Conservation (phyloP, 2,329 filamentous ascomycete genomes). For the Chaetomium sp. region DNA sequence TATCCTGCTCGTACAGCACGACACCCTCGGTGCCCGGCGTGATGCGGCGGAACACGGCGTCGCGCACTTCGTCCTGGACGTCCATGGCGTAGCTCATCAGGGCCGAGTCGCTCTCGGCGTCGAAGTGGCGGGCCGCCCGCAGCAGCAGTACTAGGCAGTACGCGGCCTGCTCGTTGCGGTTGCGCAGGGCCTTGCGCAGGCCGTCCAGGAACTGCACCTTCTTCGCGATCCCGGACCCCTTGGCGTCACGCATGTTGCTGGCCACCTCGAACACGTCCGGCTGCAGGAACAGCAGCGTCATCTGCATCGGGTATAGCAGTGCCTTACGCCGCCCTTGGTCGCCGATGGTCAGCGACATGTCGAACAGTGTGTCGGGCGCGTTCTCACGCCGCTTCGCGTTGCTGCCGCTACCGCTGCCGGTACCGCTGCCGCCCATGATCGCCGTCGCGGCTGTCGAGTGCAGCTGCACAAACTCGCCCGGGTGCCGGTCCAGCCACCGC, state of each 20-base stretch:
- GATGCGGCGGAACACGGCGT: constrained; percentile 55
- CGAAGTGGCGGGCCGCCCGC: constrained; percentile 58
- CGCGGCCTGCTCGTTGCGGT: constrained; percentile 60
- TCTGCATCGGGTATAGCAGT: constrained; percentile 57
- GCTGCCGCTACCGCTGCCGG: constrained; percentile 26
- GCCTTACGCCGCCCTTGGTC: constrained; percentile 51
- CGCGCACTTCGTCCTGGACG: constrained; percentile 61
- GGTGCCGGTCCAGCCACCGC: constrained; percentile 60
- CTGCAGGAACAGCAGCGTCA: constrained; percentile 54
- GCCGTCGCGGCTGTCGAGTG: constrained; percentile 38
- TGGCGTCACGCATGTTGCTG: constrained; percentile 59
- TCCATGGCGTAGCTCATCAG: constrained; percentile 63
- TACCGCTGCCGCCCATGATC: too few relatives aligned
- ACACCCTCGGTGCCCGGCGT: constrained; percentile 40
- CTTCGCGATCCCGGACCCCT: constrained; percentile 56
- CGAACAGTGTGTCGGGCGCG: constrained; percentile 60
- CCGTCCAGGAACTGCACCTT: constrained; percentile 60
- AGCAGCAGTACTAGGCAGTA: constrained; percentile 59
- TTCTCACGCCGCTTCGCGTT: constrained; percentile 51
- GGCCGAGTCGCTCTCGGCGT: constrained; percentile 55
- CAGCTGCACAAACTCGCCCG: constrained; percentile 57
- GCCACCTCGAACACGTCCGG: constrained; percentile 66
- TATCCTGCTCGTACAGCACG: constrained; percentile 50
- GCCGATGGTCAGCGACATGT: constrained; percentile 58
- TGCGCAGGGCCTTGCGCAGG: constrained; percentile 55